Evolutionary conservation across 2,329 filamentous ascomycete species (phyloP), one percentile per base, ranked within the genome.

Genomic region (Penicillium vulpinum): DNA sequence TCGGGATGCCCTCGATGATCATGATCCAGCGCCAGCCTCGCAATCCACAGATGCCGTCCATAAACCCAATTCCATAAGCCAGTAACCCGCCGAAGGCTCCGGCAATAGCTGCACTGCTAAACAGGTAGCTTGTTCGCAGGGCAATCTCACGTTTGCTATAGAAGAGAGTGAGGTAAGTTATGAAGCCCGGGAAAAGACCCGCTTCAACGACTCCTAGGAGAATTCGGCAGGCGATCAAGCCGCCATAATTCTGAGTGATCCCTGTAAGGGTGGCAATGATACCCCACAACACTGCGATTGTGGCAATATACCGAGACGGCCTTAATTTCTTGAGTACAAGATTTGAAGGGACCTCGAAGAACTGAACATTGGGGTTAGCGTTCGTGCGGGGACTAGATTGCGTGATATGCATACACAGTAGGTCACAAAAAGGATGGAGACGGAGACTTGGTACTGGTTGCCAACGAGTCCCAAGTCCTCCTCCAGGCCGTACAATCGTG

Each of bases 61-160:
- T 85, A 66, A 87, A 84, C 0, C 88, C 87, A 59, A 92, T 89
- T 1, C 82, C 88, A 59, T 88, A 91, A 0, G 89, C 89, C 16
- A 92, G 77, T 15, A 92, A 75, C 0, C 90, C 90, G 6, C 89
- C 89, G 24, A 85, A 82, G 1, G 87, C 89, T 2, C 89, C 89
- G 0, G 88, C 88, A 4, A 90, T 77, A 1, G 89, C 88, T 1
- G 88, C 83, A 45, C 72, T 73, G 48, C 71, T 73, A 67, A 91
- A 91, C 0, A 92, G 80, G 63, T 90, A 91, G 2, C 87, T 88
- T 3, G 91, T 86, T 2, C 89, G 84, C 40, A 91, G 74, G 5
- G 88, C 88, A 2, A 91, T 81, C 72, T 92, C 89, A 28, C 82
- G 80, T 67, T 88, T 88, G 45, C 85, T 88, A 75, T 92, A 92